Base-by-base conservation (phyloP, 148 eudicot genomes). In the Selenicereus undatus region DNA sequence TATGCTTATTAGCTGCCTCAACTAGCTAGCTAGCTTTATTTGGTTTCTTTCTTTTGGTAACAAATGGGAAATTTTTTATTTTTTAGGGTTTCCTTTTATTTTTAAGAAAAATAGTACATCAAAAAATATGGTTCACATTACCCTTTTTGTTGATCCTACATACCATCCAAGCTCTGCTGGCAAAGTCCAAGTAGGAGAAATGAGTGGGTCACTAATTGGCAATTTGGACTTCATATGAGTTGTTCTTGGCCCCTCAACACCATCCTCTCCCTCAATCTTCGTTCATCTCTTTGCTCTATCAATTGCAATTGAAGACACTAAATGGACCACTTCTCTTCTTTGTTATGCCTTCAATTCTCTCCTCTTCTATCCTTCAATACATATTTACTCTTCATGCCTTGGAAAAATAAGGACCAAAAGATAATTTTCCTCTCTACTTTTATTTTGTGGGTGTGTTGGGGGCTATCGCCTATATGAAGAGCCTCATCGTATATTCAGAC, bases 221-320 rank as follows among this genome's bases (percentile, higher is more conserved):
- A 82, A 82, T 17, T 82, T 82, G 84, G 81, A 81, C 22, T 77
- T 82, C 30, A 62, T 82, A 26, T 82, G 81, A 78, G 85, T 78
- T 82, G 85, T 73, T 78, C 11, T 45, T 48, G 81, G 78, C 81
- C 84, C 84, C 69, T 56, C 68, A n/a, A 64, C 27, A 21, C 48
- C 58, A 22, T 65, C 73, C 58, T 58, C 43, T 39, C 43, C 43
- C 43, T 39, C 43, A 39, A 39, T 39, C 5, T 27, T 69, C 78
- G n/a, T 60, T 60, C 71, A 58, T 58, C 45, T 42, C 74, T 78
- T 16, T 58, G 62, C 73, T 71, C 51, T 77, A 77, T 77, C 80
- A 71, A 82, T 71, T 82, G 62, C 76, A 74, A 39, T 64, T 82
- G 84, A 50, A 30, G 66, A 72, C 76, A 77, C 20, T 29, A 3